Conservation (phyloP, 1,284 basidiomycete genomes). For the Kwoniella shivajii region DNA sequence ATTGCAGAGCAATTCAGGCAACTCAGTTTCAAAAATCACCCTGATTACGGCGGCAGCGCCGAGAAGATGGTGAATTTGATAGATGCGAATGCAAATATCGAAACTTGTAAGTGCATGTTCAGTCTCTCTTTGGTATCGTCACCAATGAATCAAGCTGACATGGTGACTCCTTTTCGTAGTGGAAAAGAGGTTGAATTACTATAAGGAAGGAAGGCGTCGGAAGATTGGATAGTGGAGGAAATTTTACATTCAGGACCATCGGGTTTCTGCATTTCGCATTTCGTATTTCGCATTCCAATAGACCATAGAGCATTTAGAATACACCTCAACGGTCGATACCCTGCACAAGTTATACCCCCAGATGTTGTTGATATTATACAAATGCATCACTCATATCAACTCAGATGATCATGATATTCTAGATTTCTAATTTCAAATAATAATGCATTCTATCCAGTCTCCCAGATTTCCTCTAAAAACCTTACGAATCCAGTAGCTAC, state of each 20-base stretch:
- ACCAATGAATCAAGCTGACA: too few relatives aligned
- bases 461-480: slow-evolving; percentile 70
- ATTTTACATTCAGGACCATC: too few relatives aligned
- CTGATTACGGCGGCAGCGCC: slow-evolving; percentile 13
- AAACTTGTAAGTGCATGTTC: slow-evolving; percentile 12
- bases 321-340: slow-evolving; percentile 3
- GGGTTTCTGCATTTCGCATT: too few relatives aligned
- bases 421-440: neutral
- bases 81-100: slow-evolving; percentile 5
- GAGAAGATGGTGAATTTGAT: neutral
- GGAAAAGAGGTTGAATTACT: neutral
- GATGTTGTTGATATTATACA: neutral
- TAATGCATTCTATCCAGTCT: slow-evolving; percentile 21
- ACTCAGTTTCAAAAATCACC: slow-evolving; percentile 8
- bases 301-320: neutral
- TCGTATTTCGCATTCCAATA: too few relatives aligned
- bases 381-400: slow-evolving; percentile 2
- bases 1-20: neutral
- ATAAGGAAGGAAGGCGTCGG: neutral
- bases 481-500: slow-evolving; percentile 72
- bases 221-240: too few relatives aligned
- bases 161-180: neutral
- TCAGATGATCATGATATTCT: neutral
- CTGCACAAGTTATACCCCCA: neutral
- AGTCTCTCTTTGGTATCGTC: neutral